phyloP scores from a whole-genome alignment of 768 basidiomycete species.

The Leucocoprinus leucothites region DNA sequence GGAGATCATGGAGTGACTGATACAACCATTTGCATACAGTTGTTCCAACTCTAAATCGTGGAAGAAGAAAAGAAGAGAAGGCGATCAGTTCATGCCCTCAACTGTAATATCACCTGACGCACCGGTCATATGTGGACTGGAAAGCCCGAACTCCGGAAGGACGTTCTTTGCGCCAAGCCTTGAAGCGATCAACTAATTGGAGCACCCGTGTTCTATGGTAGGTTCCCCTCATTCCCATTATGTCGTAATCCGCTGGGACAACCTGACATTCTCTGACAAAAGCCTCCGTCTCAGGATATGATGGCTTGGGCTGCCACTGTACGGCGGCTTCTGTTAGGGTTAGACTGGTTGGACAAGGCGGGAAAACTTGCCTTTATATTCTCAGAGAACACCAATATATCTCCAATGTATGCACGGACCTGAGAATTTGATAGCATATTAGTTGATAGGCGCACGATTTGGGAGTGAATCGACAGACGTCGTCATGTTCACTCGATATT shows the following conservation, averaged over 20 bases:
- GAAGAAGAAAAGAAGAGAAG: conserved; percentile 5
- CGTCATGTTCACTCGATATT: conserved; percentile 75
- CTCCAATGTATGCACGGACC: conserved; percentile 76
- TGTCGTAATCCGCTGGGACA: conserved; percentile 55
- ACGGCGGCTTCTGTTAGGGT: conserved; percentile 6
- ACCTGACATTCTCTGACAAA: conserved; percentile 68
- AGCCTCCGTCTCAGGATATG: conserved; percentile 54
- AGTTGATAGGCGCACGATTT: conserved; percentile 4
- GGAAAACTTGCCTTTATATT: conserved; percentile 60
- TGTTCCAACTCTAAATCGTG: conserved; percentile 48
- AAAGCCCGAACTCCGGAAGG: conserved; percentile 75
- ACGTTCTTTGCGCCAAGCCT: conserved; percentile 67
- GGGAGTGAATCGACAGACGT: conserved; percentile 38
- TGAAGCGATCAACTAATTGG: conserved; percentile 61
- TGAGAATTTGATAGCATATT: conserved; percentile 21
- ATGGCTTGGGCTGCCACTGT: conserved; percentile 65
- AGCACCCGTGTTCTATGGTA: conserved; percentile 59
- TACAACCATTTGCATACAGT: conserved; percentile 78
- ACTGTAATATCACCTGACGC: conserved; percentile 16
- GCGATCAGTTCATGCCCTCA: not conserved
- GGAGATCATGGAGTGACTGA: conserved; percentile 69
- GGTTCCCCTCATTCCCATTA: conserved; percentile 68
- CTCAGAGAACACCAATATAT: conserved; percentile 66
- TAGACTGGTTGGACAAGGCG: not conserved
- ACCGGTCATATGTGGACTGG: conserved; percentile 85